A percentile compares a stretch with the other conserved stretches of the same genome.
These are phyloP conservation scores for Thinopyrum elongatum DNA, from an alignment of 176 grass and related monocot species.

Conservation along the genomic window DNA sequence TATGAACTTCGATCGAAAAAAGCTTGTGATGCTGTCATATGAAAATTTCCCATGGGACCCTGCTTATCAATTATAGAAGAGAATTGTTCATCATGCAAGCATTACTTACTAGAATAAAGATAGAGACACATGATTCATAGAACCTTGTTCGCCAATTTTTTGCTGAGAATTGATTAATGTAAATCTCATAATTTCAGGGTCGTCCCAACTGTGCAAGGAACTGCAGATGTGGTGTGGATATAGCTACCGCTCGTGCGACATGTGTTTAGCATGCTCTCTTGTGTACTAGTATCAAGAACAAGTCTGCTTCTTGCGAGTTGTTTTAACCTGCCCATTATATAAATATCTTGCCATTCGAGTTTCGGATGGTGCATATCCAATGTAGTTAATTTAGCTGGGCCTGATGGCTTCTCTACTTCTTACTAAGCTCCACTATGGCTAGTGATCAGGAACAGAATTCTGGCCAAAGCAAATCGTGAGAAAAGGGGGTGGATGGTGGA, in stretches of 20 bases:
- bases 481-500: neutral
- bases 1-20: too few species aligned
- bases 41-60: too few species aligned
- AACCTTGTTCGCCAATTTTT: neutral
- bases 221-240: neutral
- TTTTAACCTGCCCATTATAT: neutral
- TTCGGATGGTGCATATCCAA: too few species aligned
- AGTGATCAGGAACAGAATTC: neutral
- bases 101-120: too few species aligned
- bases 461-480: neutral
- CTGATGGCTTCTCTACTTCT: too few species aligned
- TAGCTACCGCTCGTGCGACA: neutral
- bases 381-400: too few species aligned
- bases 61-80: too few species aligned
- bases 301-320: neutral
- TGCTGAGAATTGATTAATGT: neutral
- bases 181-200: slow-evolving; percentile 19
- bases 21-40: too few species aligned
- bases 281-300: slow-evolving; percentile 25
- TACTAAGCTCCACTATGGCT: neutral
- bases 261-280: neutral
- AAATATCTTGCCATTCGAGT: too few species aligned
- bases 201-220: neutral
- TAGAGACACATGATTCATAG: neutral
- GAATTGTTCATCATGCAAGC: too few species aligned